phyloP scores from a whole-genome alignment of 352 stramenopile species.

The Phytopythium vexans region DNA sequence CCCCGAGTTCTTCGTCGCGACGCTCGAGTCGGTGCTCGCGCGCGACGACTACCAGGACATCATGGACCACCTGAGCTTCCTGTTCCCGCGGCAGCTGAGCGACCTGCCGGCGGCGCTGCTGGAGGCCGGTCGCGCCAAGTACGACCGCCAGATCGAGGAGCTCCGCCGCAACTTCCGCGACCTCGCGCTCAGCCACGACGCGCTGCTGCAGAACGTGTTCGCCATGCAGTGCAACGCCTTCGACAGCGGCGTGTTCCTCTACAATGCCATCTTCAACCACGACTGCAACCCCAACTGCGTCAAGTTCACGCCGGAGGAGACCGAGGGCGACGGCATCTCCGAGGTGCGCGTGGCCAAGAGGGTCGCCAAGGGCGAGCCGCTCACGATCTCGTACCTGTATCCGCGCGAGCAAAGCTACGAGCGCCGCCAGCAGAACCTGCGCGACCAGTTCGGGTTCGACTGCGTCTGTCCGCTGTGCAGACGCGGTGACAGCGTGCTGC shows the following conservation, averaged over 20 bases:
- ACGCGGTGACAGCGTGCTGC: constrained; percentile 67
- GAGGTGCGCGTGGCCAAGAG: constrained; percentile 88
- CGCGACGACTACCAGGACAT: constrained; percentile 65
- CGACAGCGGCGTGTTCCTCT: constrained; percentile 91
- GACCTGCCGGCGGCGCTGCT: constrained; percentile 63
- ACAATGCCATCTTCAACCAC: constrained; percentile 95
- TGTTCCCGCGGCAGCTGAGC: constrained; percentile 84
- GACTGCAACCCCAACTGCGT: constrained; percentile 93
- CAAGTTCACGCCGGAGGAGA: constrained; percentile 83
- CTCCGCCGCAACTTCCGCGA: constrained; percentile 47
- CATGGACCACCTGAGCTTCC: constrained; percentile 69
- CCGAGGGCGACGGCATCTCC: constrained; percentile 55
- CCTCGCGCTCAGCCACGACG: constrained; percentile 46
- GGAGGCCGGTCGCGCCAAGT: constrained; percentile 47
- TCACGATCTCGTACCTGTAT: constrained; percentile 94
- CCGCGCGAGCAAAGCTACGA: constrained; percentile 86
- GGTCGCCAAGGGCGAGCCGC: constrained; percentile 83
- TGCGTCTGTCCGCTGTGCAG: constrained; percentile 65
- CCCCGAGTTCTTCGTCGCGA: constrained; percentile 83
- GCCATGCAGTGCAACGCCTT: constrained; percentile 94
- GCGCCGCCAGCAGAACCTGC: constrained; percentile 74
- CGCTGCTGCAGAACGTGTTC: constrained; percentile 87
- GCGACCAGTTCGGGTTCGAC: constrained; percentile 91
- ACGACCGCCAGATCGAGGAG: constrained; percentile 47
- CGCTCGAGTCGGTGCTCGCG: constrained; percentile 83